Evolutionary conservation across 225 moss, liverwort and hornwort genomes (phyloP), one percentile per base, ranked within the genome.

Genomic region (Climacium dendroides): DNA sequence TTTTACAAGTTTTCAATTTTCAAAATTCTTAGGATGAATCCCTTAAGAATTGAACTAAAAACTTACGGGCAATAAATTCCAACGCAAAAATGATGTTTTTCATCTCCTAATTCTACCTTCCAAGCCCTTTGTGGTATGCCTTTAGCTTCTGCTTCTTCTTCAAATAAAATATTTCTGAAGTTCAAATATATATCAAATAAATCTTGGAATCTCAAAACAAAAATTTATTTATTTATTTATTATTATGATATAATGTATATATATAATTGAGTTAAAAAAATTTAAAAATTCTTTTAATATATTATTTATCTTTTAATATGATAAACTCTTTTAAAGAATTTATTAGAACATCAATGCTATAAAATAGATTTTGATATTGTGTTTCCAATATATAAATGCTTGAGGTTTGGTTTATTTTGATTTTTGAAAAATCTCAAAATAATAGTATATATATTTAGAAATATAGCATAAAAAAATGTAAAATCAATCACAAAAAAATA

Each of bases 61-160:
- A 89, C 93, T 92, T 79, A 93, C 93, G 72, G 24, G 57, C 93
- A 93, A 88, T 93, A 93, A 20, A 93, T 90, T 78, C 93, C 93
- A 37, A 93, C 86, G 25, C 83, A 76, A 89, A 84, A 93, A 65
- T 93, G 90, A 60, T 90, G 76, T 39, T 85, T 90, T 45, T 91
- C 90, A 80, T 93, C 93, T 74, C 89, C 90, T 47, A 90, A 54
- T 54, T 90, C 90, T 50, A 93, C 92, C 45, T 86, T 89, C 93
- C 93, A 93, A 75, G 93, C 93, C 63, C 93, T 90, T 59, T 93
- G 93, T 5, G 83, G 86, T 76, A 86, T 78, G 8, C 32, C 81
- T 80, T 14, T 80, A 25, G 19, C 5, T 23, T 48, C 70, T 10
- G 91, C 91, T 86, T 89, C 83, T 41, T 90, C 79, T 83, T 92